phyloP scores from a whole-genome alignment of 1,139 yeast species.

The Hemisphaericaspora xylofermentans region DNA sequence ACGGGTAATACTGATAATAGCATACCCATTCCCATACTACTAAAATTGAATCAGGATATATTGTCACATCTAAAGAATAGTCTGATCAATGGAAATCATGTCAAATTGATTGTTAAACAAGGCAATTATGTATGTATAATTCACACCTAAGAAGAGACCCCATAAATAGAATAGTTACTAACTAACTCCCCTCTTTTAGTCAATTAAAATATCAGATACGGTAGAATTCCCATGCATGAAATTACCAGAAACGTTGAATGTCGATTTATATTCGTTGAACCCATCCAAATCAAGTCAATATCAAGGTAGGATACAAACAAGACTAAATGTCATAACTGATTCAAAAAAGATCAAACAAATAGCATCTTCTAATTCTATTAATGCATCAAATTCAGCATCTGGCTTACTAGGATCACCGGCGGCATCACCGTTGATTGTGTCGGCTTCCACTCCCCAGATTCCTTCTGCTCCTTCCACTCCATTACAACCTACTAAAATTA shows the following conservation, averaged over 20 bases:
- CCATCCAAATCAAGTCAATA: constrained; percentile 16
- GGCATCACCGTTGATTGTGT: constrained; percentile 6
- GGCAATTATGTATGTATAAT: constrained; percentile 35
- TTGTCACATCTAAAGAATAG: constrained; percentile 21
- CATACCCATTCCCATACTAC: constrained; percentile 22
- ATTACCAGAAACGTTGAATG: constrained; percentile 37
- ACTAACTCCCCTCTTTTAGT: constrained; percentile 15
- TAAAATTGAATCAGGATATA: constrained; percentile 29
- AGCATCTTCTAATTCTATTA: constrained; percentile 6
- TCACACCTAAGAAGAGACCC: background rate
- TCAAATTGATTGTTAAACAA: constrained; percentile 37
- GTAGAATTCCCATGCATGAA: constrained; percentile 33
- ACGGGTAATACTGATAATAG: background rate
- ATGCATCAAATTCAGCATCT: constrained; percentile 9
- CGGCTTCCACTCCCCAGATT: background rate
- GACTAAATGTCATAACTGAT: constrained; percentile 35
- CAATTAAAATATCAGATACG: constrained; percentile 30
- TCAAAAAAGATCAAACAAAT: constrained; percentile 27
- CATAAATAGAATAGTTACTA: constrained; percentile 3
- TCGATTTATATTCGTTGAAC: constrained; percentile 30
- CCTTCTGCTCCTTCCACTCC: constrained; percentile 1
- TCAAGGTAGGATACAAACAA: constrained; percentile 33
- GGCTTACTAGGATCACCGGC: constrained; percentile 6
- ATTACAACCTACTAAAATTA: background rate
- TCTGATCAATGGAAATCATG: constrained; percentile 17